Percentiles rank a stretch among this genome's conserved stretches.
Evolutionary conservation across 345 rosid species (phyloP).

Genomic region (Eucalyptus pauciflora): DNA sequence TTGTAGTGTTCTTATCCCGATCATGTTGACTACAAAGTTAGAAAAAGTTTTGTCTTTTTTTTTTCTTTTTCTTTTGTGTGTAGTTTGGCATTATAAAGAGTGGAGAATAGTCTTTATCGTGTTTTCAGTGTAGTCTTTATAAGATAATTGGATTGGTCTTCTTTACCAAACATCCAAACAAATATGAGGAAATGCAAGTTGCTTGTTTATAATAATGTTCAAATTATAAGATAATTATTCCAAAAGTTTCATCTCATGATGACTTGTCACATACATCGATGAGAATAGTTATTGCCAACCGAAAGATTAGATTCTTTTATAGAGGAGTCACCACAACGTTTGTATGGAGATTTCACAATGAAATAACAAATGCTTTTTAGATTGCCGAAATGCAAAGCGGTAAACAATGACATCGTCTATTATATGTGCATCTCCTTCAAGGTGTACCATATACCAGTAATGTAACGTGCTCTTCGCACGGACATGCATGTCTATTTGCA

Average conservation of each 20-base stretch:
- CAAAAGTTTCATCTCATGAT: neutral
- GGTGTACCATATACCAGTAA: neutral
- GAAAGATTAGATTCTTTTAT: neutral
- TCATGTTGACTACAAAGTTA: no score
- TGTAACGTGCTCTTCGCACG: neutral
- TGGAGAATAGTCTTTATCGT: no score
- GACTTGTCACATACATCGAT: neutral
- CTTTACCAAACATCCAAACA: no score
- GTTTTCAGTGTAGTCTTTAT: neutral
- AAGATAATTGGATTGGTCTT: no score
- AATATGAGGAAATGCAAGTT: no score
- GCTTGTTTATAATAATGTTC: neutral
- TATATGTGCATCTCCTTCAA: neutral
- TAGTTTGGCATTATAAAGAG: no score
- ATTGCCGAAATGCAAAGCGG: neutral
- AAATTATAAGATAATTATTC: neutral
- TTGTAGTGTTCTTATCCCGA: no score
- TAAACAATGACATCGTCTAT: neutral
- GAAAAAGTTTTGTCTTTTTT: no score
- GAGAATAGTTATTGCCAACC: neutral
- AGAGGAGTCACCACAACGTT: neutral
- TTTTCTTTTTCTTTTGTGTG: no score
- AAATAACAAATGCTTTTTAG: neutral
- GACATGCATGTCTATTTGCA: neutral
- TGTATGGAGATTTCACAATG: neutral